Percentiles rank a stretch among this genome's conserved stretches.
Evolutionary conservation across 2,329 filamentous ascomycete species (phyloP).

Genomic region (Botryosphaeria dothidea): DNA sequence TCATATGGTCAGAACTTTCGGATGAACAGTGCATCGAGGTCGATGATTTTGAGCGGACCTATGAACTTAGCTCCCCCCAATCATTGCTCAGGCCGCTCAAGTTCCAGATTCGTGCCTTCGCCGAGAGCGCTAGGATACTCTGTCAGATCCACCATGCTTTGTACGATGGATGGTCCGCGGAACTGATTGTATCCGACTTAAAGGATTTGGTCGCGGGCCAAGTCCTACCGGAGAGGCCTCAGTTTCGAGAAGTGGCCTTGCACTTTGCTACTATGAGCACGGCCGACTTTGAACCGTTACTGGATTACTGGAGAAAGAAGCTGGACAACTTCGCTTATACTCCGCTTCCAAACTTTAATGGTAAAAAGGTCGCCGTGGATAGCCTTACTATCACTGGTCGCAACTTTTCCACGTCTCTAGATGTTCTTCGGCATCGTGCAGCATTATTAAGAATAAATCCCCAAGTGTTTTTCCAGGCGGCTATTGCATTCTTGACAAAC

Average conservation of each 20-base stretch:
- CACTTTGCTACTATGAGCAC: slow-evolving; percentile 44
- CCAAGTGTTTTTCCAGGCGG: slow-evolving; percentile 76
- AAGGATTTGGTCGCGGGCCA: slow-evolving; percentile 48
- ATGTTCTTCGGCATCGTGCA: slow-evolving; percentile 38
- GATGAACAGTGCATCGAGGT: slow-evolving; percentile 48
- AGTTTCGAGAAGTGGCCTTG: slow-evolving; percentile 62
- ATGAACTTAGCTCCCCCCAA: slow-evolving; percentile 36
- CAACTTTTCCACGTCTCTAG: background rate
- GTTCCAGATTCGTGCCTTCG: slow-evolving; percentile 54
- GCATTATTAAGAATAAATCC: slow-evolving; percentile 54
- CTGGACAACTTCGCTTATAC: slow-evolving; percentile 59
- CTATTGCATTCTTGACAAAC: slow-evolving; percentile 65
- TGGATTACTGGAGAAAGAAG: slow-evolving; percentile 70
- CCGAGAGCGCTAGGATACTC: slow-evolving; percentile 25
- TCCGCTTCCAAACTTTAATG: slow-evolving; percentile 61
- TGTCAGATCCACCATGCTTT: slow-evolving; percentile 77
- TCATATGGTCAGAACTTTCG: slow-evolving; percentile 61
- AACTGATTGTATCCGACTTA: slow-evolving; percentile 71
- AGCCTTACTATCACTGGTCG: background rate
- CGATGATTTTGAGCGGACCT: slow-evolving; percentile 42
- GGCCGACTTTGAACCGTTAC: slow-evolving; percentile 42
- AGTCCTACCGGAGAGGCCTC: slow-evolving; percentile 46
- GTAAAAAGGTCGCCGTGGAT: slow-evolving; percentile 26
- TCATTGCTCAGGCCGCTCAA: slow-evolving; percentile 60
- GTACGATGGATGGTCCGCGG: slow-evolving; percentile 93